Evolutionary conservation across 176 grass and related monocot genomes (phyloP), one percentile per base, ranked within the genome.

Genomic region (Zizania latifolia): DNA sequence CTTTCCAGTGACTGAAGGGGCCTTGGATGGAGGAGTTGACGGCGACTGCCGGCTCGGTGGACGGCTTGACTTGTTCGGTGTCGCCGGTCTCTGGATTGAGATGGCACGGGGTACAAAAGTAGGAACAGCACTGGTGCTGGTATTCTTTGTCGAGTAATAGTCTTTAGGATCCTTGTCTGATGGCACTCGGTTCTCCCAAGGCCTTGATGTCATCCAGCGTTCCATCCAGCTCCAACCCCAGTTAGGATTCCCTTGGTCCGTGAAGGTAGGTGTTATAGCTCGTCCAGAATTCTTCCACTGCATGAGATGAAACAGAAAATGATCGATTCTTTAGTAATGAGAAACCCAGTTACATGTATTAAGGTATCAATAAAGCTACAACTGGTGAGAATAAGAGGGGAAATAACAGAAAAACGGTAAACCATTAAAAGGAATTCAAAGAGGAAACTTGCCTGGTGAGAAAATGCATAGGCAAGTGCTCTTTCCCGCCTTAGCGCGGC

Each of bases 191-290:
- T 21, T 82, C 46, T 95, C 96, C 74, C 92, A 99, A 70, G 96
- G 85, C 68, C 89, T 85, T 32, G 87, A 85, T 8, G 85, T 43
- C 84, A 99, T 90, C 96, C 92, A 99, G 54, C 96, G 92, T 58
- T 92, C 96, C 82, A 95, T 81, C 96, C 96, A 95, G 72, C 96
- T 99, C 96, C 96, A 99, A 15, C 82, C 96, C 96, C 96, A 99
- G 33, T 95, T 88, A 44, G 86, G 86, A 80, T 95, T 92, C n/a
- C 84, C 90, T 46, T 81, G 84, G 41, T 99, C 92, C 0, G 87
- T 99, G 68, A 92, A 88, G 17, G 71, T 83, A 13, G 86, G 84
- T 15, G 77, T 90, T 46, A 82, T n/a, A 61, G 77, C 64, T 84
- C 74, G 85, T 34, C 62, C 79, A 62, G 96, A 92, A 64, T 71